These are phyloP conservation scores for Aethionema arabicum DNA, from an alignment of 345 rosid species.

Conservation along the genomic window DNA sequence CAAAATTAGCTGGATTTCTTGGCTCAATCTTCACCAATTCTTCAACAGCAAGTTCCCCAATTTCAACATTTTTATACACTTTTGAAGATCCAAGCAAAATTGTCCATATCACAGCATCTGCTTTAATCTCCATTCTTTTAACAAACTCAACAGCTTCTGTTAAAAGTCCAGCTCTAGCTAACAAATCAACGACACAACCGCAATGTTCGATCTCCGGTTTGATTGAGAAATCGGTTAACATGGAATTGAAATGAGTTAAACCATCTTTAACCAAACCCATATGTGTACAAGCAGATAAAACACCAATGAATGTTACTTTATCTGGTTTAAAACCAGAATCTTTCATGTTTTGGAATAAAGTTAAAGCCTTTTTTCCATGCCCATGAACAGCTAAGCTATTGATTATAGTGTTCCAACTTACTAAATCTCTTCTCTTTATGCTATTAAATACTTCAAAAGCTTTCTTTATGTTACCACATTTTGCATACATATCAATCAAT, in stretches of 20 bases:
- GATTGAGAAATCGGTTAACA: slow-evolving; percentile 57
- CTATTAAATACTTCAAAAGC: slow-evolving; percentile 57
- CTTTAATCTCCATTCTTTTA: slow-evolving; percentile 57
- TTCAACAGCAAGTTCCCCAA: slow-evolving; percentile 68
- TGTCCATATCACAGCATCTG: slow-evolving; percentile 86
- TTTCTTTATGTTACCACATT: slow-evolving; percentile 61
- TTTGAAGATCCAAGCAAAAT: slow-evolving; percentile 75
- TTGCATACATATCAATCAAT: slow-evolving; percentile 82
- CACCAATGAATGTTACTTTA: slow-evolving; percentile 66
- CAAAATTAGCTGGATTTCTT: slow-evolving; percentile 68
- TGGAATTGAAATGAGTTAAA: slow-evolving; percentile 59
- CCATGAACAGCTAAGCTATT: slow-evolving; percentile 75
- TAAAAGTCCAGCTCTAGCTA: slow-evolving; percentile 71
- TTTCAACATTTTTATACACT: slow-evolving; percentile 63
- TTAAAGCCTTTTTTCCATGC: slow-evolving; percentile 60
- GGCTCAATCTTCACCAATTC: slow-evolving; percentile 65
- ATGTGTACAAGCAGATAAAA: slow-evolving; percentile 72
- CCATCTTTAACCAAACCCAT: slow-evolving; percentile 76
- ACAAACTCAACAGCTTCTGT: slow-evolving; percentile 70
- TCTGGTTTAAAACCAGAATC: slow-evolving; percentile 54
- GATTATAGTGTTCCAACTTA: slow-evolving; percentile 79
- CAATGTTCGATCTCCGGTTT: slow-evolving; percentile 80
- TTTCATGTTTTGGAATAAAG: slow-evolving; percentile 60
- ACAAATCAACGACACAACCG: slow-evolving; percentile 82
- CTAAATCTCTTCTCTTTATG: slow-evolving; percentile 62